Evolutionary conservation across 495 filamentous ascomycete species (phyloP).

Genomic region (Penicillium silybi): DNA sequence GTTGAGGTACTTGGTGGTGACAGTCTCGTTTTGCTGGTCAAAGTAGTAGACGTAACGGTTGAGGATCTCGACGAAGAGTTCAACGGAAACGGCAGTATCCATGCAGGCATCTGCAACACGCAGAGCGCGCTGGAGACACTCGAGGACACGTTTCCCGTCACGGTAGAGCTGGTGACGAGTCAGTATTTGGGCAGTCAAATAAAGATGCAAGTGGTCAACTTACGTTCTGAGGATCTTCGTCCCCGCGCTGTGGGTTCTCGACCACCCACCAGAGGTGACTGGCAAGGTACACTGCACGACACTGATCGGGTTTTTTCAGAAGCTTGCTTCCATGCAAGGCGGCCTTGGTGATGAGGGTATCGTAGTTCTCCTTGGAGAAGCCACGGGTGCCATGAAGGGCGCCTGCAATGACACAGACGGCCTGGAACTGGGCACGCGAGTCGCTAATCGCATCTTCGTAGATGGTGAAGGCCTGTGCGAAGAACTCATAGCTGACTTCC

Average conservation of each 20-base stretch:
- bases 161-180: slow-evolving; percentile 71
- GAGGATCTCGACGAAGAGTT: slow-evolving; percentile 96
- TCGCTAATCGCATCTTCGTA: slow-evolving; percentile 96
- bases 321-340: slow-evolving; percentile 96
- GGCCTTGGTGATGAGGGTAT: slow-evolving; percentile 96
- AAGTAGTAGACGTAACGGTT: slow-evolving; percentile 99
- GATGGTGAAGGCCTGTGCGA: slow-evolving; percentile 95
- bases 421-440: slow-evolving; percentile 94
- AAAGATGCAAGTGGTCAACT: slow-evolving; percentile 23
- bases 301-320: slow-evolving; percentile 97
- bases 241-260: slow-evolving; percentile 74
- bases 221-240: slow-evolving; percentile 81
- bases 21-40: slow-evolving; percentile 97
- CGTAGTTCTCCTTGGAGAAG: slow-evolving; percentile 95
- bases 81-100: slow-evolving; percentile 97
- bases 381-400: slow-evolving; percentile 80
- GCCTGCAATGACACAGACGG: slow-evolving; percentile 89
- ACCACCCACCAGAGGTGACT: slow-evolving; percentile 98
- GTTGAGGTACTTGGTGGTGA: slow-evolving; percentile 97
- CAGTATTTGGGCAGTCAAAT: slow-evolving; percentile 1
- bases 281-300: slow-evolving; percentile 90
- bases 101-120: slow-evolving; percentile 98
- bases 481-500: slow-evolving; percentile 96
- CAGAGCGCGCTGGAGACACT: slow-evolving; percentile 92
- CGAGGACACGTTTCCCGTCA: slow-evolving; percentile 92